Evolutionary conservation across 345 rosid species (phyloP).

Genomic region (Rhodomyrtus tomentosa): DNA sequence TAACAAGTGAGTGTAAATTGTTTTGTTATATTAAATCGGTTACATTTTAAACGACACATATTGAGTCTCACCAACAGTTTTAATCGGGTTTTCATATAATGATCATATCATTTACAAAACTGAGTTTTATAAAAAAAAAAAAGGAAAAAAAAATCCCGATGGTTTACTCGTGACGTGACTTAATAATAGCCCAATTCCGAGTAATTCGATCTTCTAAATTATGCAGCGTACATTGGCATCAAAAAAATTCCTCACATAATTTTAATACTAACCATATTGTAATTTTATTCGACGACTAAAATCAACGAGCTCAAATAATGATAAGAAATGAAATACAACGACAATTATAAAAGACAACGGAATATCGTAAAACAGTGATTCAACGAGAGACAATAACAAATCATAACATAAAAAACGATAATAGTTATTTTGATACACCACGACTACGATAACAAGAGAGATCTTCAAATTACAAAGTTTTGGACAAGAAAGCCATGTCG

Average conservation of each 20-base stretch:
- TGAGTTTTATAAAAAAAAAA: too few relatives aligned
- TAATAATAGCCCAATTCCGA: too few relatives aligned
- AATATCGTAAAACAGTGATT: background rate
- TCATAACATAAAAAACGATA: too few relatives aligned
- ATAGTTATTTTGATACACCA: background rate
- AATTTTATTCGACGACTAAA: too few relatives aligned
- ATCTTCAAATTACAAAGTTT: background rate
- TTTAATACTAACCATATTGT: too few relatives aligned
- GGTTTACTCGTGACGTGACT: too few relatives aligned
- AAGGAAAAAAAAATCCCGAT: too few relatives aligned
- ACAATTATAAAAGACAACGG: background rate
- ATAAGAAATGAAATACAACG: background rate
- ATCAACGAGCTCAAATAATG: background rate
- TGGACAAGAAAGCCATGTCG: background rate
- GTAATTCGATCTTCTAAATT: background rate
- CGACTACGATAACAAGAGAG: background rate
- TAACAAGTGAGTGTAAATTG: too few relatives aligned
- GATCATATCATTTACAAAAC: too few relatives aligned
- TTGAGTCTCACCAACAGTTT: background rate
- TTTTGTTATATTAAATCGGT: background rate
- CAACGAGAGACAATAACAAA: background rate
- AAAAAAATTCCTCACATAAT: background rate
- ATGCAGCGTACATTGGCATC: background rate
- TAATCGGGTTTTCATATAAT: background rate
- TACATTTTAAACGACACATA: background rate